These are phyloP conservation scores for Clarkia xantiana DNA, from an alignment of 345 rosid genomes.

Conservation along the genomic window DNA sequence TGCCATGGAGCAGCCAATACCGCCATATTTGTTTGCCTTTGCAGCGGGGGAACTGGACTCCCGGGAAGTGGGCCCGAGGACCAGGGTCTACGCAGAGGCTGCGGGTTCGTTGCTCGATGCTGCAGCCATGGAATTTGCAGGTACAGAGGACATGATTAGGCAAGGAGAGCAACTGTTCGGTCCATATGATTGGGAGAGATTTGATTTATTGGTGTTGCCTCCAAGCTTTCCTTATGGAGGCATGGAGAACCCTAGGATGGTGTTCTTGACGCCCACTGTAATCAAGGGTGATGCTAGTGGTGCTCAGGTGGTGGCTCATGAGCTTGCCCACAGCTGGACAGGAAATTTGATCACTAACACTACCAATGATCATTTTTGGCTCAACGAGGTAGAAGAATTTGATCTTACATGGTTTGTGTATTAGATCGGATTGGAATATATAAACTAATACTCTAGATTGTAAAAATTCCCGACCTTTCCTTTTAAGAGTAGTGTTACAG, in stretches of 20 bases:
- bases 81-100: slow-evolving; percentile 61
- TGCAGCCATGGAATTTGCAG: slow-evolving; percentile 72
- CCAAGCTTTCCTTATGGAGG: slow-evolving; percentile 92
- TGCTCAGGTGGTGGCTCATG: slow-evolving; percentile 83
- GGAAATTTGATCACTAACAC: slow-evolving; percentile 79
- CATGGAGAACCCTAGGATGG: slow-evolving; percentile 91
- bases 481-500: too few relatives aligned
- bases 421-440: too few relatives aligned
- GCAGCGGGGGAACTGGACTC: slow-evolving; percentile 79
- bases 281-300: slow-evolving; percentile 83
- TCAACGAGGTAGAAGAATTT: slow-evolving; percentile 58
- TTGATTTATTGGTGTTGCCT: slow-evolving; percentile 75
- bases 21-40: slow-evolving; percentile 85
- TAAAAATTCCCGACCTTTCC: too few relatives aligned
- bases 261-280: slow-evolving; percentile 78
- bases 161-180: slow-evolving; percentile 78
- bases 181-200: slow-evolving; percentile 74
- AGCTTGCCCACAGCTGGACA: slow-evolving; percentile 94
- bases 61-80: slow-evolving; percentile 80
- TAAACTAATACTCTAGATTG: too few relatives aligned
- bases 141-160: slow-evolving; percentile 80
- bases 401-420: too few relatives aligned
- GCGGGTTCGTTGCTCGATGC: slow-evolving; percentile 42
- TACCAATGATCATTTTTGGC: slow-evolving; percentile 88
- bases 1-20: slow-evolving; percentile 77